Conservation (phyloP, 352 stramenopile species). For the Pythium vanterpoolii region DNA sequence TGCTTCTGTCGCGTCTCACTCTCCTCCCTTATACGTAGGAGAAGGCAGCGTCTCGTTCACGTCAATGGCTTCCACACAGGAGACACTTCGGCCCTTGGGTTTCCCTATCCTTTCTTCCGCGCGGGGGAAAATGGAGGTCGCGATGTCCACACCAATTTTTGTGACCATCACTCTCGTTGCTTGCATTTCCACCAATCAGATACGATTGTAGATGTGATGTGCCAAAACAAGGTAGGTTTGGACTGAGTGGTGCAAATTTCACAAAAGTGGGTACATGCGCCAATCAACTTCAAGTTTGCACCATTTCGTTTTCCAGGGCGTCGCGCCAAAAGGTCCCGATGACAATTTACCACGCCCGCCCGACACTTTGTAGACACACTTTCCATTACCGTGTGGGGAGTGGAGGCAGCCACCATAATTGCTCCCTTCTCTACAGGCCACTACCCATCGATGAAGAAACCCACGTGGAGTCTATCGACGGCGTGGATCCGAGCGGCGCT, state of each 20-base stretch:
- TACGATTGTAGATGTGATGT: not conserved
- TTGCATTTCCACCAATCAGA: not conserved
- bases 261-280: conserved; percentile 4
- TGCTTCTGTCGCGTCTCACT: not conserved
- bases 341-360: not conserved
- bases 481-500: conserved; percentile 1
- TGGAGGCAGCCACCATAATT: too few species aligned
- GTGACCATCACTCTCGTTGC: not conserved
- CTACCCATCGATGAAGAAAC: not conserved
- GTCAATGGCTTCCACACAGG: too few species aligned
- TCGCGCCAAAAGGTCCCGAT: not conserved
- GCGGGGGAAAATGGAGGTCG: not conserved
- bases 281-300: not conserved
- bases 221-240: not conserved
- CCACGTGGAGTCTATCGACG: not conserved
- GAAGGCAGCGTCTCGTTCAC: too few species aligned
- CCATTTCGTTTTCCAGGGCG: not conserved
- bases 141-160: not conserved
- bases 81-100: not conserved
- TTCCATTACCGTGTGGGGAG: too few species aligned
- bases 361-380: not conserved
- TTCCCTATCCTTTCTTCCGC: not conserved
- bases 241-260: not conserved
- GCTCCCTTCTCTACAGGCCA: not conserved
- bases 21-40: not conserved